Conservation (phyloP, 805 yeast species). For the Candida sphagnicola region DNA sequence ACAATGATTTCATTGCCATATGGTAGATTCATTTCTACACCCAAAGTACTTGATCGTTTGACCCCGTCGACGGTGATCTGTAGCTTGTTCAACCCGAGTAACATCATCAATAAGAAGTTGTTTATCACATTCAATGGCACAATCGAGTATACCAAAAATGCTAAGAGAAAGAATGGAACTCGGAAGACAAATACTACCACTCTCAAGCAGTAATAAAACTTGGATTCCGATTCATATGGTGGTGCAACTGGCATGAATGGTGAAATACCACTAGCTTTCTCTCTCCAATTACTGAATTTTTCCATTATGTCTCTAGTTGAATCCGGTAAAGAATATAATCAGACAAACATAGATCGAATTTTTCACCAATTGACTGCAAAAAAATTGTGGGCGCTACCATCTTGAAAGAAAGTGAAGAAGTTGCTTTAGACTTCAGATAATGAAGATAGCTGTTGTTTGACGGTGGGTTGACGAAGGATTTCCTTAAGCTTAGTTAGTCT, state of each 20-base stretch:
- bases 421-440: too few species aligned
- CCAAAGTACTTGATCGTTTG: conserved; percentile 36
- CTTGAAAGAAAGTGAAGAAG: too few species aligned
- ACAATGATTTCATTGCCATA: conserved; percentile 46
- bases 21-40: conserved; percentile 32
- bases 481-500: too few species aligned
- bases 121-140: conserved; percentile 17
- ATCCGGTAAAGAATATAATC: neutral
- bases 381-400: too few species aligned
- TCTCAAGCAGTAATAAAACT: conserved; percentile 3
- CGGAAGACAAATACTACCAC: conserved; percentile 18
- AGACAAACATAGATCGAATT: neutral
- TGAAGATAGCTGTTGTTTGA: too few species aligned
- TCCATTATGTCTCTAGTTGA: conserved; percentile 49
- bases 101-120: conserved; percentile 16
- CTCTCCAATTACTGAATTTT: conserved; percentile 80
- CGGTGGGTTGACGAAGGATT: too few species aligned
- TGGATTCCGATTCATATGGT: conserved; percentile 12
- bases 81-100: conserved; percentile 34
- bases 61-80: conserved; percentile 48
- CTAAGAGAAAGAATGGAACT: conserved; percentile 24
- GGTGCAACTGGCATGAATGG: conserved; percentile 68
- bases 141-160: conserved; percentile 10
- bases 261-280: conserved; percentile 89
- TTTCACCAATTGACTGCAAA: neutral